Conservation (phyloP, 2,329 filamentous ascomycete genomes). For the Sclerotiophoma versabilis region DNA sequence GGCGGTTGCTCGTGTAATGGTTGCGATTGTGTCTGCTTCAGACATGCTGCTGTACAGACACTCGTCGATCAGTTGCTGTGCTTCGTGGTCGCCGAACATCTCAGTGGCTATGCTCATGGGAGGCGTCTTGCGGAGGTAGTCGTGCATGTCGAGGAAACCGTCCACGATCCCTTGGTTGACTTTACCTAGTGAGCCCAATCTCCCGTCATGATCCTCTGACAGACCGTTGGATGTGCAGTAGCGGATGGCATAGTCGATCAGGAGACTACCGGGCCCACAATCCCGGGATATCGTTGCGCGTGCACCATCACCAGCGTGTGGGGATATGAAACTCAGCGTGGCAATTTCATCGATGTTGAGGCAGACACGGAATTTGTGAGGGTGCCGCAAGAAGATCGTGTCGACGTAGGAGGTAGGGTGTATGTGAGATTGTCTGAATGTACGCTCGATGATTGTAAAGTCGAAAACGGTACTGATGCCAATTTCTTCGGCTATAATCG, state of each 20-base stretch:
- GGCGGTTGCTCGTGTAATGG: constrained; percentile 65
- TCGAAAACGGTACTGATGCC: constrained; percentile 67
- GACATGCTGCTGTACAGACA: constrained; percentile 55
- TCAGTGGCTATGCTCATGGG: constrained; percentile 67
- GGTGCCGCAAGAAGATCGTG: constrained; percentile 62
- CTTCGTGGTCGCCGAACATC: constrained; percentile 65
- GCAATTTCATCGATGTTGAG: constrained; percentile 69
- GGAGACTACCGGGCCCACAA: constrained; percentile 64
- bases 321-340: constrained; percentile 67
- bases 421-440: constrained; percentile 62
- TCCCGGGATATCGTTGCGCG: constrained; percentile 60
- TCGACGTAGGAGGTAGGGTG: constrained; percentile 67
- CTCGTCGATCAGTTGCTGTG: constrained; percentile 59
- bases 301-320: constrained; percentile 50
- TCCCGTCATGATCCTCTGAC: constrained; percentile 62
- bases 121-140: constrained; percentile 60
- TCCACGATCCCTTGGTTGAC: constrained; percentile 62
- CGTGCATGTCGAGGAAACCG: constrained; percentile 55
- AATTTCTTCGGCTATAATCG: constrained; percentile 61
- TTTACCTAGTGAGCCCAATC: constrained; percentile 57
- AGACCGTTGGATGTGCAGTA: constrained; percentile 60
- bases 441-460: constrained; percentile 64
- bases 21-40: constrained; percentile 63
- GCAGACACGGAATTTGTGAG: constrained; percentile 64
- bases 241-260: constrained; percentile 65